Percentiles rank a stretch among this genome's conserved stretches.
Conservation (phyloP, 106 monocot genomes). For the Vanilla planifolia region DNA sequence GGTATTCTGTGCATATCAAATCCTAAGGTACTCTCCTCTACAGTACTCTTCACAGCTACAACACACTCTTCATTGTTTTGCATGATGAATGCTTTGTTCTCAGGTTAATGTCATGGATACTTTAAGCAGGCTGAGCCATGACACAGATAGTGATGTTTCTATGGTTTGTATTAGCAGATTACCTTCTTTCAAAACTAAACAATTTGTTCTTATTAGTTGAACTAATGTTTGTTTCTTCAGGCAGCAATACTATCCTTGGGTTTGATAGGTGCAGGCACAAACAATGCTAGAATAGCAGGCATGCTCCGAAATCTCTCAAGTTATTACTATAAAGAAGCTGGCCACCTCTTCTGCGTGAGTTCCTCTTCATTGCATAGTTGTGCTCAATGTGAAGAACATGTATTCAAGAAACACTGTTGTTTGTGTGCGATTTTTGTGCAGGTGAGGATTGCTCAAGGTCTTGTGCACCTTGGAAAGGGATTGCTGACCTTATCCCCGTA, state of each 20-base stretch:
- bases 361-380: background rate
- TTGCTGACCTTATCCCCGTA: constrained; percentile 89
- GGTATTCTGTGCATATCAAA: constrained; percentile 95
- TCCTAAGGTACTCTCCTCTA: constrained; percentile 75
- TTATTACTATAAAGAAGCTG: constrained; percentile 99
- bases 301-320: constrained; percentile 98
- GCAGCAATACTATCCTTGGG: constrained; percentile 92
- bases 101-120: constrained; percentile 99
- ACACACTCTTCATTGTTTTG: background rate
- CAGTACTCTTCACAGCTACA: too few species aligned
- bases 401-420: too few species aligned
- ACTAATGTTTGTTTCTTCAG: constrained; percentile 39
- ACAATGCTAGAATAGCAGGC: constrained; percentile 93
- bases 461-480: constrained; percentile 97
- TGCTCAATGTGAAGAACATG: too few species aligned
- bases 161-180: constrained; percentile 36
- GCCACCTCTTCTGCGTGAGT: constrained; percentile 93
- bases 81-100: background rate
- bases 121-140: constrained; percentile 91
- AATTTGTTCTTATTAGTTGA: background rate
- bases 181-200: too few species aligned
- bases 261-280: constrained; percentile 91
- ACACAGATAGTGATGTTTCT: constrained; percentile 92
- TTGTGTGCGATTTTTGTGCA: constrained; percentile 18
- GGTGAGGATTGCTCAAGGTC: constrained; percentile 98